Percentiles rank a stretch among this genome's conserved stretches.
Evolutionary conservation across 2,329 filamentous ascomycete genomes (phyloP).

Genomic region (Stachybotrys chlorohalonatus): DNA sequence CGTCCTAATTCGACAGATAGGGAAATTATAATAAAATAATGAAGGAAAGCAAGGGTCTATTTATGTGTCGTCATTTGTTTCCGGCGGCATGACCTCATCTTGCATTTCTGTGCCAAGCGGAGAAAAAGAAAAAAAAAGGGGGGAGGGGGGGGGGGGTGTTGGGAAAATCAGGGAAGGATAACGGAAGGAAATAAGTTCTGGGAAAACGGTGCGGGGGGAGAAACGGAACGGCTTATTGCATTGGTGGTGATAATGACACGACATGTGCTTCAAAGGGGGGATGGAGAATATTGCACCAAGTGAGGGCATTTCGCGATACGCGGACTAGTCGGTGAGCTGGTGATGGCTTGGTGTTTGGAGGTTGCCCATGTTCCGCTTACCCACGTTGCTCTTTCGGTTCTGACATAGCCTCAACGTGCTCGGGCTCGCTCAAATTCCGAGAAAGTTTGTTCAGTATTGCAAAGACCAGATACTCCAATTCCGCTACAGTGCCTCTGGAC

Average conservation of each 20-base stretch:
- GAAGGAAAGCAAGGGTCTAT: not conserved
- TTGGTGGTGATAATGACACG: not conserved
- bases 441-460: too few relatives aligned
- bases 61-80: conserved; percentile 15
- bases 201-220: not conserved
- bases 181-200: too few relatives aligned
- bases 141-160: too few relatives aligned
- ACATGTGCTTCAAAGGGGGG: not conserved
- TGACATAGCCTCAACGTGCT: too few relatives aligned
- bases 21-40: not conserved
- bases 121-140: not conserved
- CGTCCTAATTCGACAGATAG: too few relatives aligned
- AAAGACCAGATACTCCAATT: too few relatives aligned
- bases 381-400: too few relatives aligned
- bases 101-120: conserved; percentile 4
- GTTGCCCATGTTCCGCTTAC: too few relatives aligned
- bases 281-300: not conserved
- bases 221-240: not conserved
- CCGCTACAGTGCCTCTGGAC: too few relatives aligned
- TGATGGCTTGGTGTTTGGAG: too few relatives aligned
- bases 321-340: not conserved
- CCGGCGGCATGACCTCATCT: conserved; percentile 17
- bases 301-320: not conserved
- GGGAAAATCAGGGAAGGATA: too few relatives aligned
- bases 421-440: too few relatives aligned